These are phyloP conservation scores for Irineochytrium annulatum DNA, from an alignment of 192 early-diverging fungal genomes.

Conservation along the genomic window DNA sequence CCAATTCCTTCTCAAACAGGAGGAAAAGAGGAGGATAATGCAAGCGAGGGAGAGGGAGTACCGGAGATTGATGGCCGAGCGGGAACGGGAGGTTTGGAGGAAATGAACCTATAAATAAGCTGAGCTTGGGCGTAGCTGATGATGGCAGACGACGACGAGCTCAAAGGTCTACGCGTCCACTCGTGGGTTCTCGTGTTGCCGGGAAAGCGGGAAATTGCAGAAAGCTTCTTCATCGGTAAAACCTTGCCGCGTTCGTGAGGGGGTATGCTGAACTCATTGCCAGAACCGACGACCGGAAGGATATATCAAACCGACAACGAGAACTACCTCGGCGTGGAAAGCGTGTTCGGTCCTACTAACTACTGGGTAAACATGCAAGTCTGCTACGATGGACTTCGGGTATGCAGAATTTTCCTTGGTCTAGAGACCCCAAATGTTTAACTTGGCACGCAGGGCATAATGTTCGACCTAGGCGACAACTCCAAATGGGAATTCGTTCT, in stretches of 20 bases:
- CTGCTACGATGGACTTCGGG: conserved; percentile 56
- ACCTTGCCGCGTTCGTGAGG: background rate
- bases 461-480: conserved; percentile 58
- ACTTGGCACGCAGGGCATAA: conserved; percentile 43
- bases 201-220: conserved; percentile 54
- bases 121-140: conserved; percentile 4
- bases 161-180: conserved; percentile 54
- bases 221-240: conserved; percentile 57
- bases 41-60: conserved; percentile 32
- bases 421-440: background rate
- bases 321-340: conserved; percentile 55
- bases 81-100: conserved; percentile 26
- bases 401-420: background rate
- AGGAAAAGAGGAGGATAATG: conserved; percentile 32
- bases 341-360: conserved; percentile 52
- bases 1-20: conserved; percentile 48
- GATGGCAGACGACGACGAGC: conserved; percentile 51
- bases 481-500: conserved; percentile 62
- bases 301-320: conserved; percentile 46
- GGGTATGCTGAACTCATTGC: background rate
- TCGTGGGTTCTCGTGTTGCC: conserved; percentile 58
- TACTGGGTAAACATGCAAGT: conserved; percentile 66
- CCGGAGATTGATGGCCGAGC: conserved; percentile 19
- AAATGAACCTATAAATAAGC: background rate
- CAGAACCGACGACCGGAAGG: conserved; percentile 49